Evolutionary conservation across 495 filamentous ascomycete species (phyloP).

Genomic region (Aspergillus sparsus): DNA sequence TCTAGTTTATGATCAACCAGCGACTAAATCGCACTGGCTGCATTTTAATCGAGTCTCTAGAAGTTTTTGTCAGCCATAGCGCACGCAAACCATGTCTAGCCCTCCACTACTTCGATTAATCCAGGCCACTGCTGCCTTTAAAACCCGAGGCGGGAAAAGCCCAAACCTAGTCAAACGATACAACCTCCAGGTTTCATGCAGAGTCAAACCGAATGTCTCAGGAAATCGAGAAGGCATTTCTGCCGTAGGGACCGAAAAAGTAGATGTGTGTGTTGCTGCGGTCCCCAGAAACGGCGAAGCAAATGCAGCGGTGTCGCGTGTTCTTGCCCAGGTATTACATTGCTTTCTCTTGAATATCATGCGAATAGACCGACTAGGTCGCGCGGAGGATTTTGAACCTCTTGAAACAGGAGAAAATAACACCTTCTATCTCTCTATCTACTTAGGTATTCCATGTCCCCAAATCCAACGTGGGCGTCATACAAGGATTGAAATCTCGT

Average conservation of each 20-base stretch:
- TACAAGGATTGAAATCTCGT: constrained; percentile 61
- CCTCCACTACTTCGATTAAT: constrained; percentile 31
- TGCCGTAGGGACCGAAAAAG: constrained; percentile 50
- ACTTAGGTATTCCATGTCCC: constrained; percentile 56
- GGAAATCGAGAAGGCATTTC: constrained; percentile 60
- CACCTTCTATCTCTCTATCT: neutral
- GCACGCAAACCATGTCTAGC: neutral
- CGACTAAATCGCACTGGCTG: too few species aligned
- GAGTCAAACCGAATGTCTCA: constrained; percentile 65
- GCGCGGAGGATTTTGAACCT: too few species aligned
- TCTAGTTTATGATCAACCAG: too few species aligned
- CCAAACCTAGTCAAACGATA: constrained; percentile 18
- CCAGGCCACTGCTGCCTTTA: constrained; percentile 2
- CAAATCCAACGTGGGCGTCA: constrained; percentile 64
- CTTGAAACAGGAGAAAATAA: neutral
- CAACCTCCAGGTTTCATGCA: constrained; percentile 53
- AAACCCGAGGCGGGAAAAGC: constrained; percentile 13
- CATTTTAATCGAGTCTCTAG: too few species aligned
- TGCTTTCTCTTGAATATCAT: neutral
- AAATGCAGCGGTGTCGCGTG: constrained; percentile 63
- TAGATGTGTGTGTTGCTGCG: constrained; percentile 64
- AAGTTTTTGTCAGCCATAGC: neutral
- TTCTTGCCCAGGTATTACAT: constrained; percentile 59
- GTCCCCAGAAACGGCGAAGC: constrained; percentile 65
- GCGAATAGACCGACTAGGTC: too few species aligned